Percentiles rank a stretch among this genome's conserved stretches.
These are phyloP conservation scores for Aspergillus panamensis DNA, from an alignment of 495 filamentous ascomycete species.

Conservation along the genomic window DNA sequence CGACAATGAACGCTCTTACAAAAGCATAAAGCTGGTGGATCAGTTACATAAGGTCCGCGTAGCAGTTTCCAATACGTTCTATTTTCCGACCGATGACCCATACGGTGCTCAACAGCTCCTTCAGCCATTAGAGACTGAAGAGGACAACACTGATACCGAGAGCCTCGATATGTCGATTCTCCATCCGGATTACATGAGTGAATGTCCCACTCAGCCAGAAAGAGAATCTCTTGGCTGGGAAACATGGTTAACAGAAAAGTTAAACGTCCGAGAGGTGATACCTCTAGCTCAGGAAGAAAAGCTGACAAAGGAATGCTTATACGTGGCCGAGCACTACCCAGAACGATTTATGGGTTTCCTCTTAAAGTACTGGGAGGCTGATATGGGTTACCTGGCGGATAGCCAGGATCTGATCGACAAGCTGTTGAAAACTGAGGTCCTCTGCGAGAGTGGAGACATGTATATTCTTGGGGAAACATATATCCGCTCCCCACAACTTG, in stretches of 20 bases:
- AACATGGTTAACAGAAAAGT: slow-evolving; percentile 12
- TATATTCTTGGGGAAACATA: slow-evolving; percentile 19
- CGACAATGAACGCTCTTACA: not conserved
- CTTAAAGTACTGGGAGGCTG: slow-evolving; percentile 15
- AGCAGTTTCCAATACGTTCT: not conserved
- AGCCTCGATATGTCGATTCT: slow-evolving; percentile 10
- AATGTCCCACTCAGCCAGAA: slow-evolving; percentile 11
- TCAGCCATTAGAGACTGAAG: not conserved
- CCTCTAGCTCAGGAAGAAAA: not conserved
- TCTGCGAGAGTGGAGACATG: slow-evolving; percentile 12
- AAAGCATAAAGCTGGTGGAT: not conserved
- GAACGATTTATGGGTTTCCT: slow-evolving; percentile 29
- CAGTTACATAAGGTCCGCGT: not conserved
- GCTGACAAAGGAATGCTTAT: slow-evolving; percentile 24
- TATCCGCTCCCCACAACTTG: slow-evolving; percentile 11
- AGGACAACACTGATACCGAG: not conserved
- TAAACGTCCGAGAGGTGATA: slow-evolving; percentile 9
- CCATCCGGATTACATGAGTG: slow-evolving; percentile 9
- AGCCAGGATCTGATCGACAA: not conserved
- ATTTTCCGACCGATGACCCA: slow-evolving; percentile 21
- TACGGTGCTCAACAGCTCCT: slow-evolving; percentile 25
- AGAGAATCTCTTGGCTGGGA: slow-evolving; percentile 10
- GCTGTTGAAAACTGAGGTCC: slow-evolving; percentile 12
- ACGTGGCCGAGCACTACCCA: slow-evolving; percentile 25
- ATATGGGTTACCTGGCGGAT: not conserved